Evolutionary conservation across 495 filamentous ascomycete genomes (phyloP).

Genomic region (Daldinia decipiens): DNA sequence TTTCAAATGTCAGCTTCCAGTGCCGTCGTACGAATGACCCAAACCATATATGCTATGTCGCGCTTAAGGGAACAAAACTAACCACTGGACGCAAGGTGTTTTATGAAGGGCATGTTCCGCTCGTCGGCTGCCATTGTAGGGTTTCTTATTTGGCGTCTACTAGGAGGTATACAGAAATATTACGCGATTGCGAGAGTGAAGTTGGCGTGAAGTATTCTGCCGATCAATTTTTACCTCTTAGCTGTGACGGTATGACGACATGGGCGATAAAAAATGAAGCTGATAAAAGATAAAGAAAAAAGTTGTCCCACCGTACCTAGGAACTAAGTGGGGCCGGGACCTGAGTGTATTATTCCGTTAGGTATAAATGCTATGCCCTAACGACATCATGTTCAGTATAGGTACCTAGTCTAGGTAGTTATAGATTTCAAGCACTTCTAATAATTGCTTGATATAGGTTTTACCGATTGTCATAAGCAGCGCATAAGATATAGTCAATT

Average conservation of each 20-base stretch:
- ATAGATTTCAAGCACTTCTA: too few relatives aligned
- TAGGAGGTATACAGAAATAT: background rate
- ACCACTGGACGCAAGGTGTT: slow-evolving; percentile 63
- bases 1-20: slow-evolving; percentile 17
- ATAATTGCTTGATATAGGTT: too few relatives aligned
- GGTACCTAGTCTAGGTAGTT: too few relatives aligned
- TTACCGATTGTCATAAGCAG: too few relatives aligned
- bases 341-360: too few relatives aligned
- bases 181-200: background rate
- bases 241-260: background rate
- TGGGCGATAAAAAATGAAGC: background rate
- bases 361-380: too few relatives aligned
- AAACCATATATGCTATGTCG: background rate
- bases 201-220: background rate
- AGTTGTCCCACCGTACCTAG: slow-evolving; percentile 16
- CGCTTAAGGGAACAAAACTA: slow-evolving; percentile 23
- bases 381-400: too few relatives aligned
- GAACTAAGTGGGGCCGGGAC: slow-evolving; percentile 5
- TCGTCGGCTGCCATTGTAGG: slow-evolving; percentile 55
- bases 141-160: background rate
- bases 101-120: slow-evolving; percentile 62
- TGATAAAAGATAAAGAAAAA: slow-evolving; percentile 22
- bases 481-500: too few relatives aligned
- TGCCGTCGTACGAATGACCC: background rate
- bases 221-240: background rate